Conservation (phyloP, 1,284 basidiomycete species). For the Kwoniella shivajii region DNA sequence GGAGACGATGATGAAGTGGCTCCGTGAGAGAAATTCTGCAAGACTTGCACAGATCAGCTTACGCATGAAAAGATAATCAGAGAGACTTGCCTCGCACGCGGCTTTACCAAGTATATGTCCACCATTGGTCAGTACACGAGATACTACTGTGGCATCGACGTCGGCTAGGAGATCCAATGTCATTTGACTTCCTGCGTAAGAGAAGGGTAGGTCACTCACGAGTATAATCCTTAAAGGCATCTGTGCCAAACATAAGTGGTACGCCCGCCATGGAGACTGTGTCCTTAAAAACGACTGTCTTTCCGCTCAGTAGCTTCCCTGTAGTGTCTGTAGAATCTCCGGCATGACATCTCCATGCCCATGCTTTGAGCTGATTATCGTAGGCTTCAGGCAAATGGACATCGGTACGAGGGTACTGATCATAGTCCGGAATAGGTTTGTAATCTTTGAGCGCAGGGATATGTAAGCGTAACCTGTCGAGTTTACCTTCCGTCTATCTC, state of each 20-base stretch:
- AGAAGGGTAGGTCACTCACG: conserved; percentile 36
- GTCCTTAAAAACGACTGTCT: conserved; percentile 35
- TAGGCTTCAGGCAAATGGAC: conserved; percentile 22
- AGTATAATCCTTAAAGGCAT: conserved; percentile 43
- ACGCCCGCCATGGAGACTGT: conserved; percentile 37
- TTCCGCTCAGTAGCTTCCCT: conserved; percentile 26
- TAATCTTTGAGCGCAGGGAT: conserved; percentile 20
- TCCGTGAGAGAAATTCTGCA: conserved; percentile 50
- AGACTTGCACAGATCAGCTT: no score
- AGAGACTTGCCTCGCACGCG: conserved; percentile 53
- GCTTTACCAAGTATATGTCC: conserved; percentile 57
- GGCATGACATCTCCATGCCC: conserved; percentile 31
- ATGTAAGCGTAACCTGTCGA: not conserved
- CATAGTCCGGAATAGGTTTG: conserved; percentile 29
- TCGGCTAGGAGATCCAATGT: no score
- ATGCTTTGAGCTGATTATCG: conserved; percentile 28
- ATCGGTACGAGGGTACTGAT: conserved; percentile 24
- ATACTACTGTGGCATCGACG: conserved; percentile 58
- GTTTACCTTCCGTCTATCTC: not conserved
- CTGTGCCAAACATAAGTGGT: conserved; percentile 37
- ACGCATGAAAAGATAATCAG: not conserved
- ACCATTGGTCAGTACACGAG: conserved; percentile 57
- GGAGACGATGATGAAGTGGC: conserved; percentile 22
- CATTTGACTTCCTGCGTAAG: no score
- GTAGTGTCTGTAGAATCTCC: conserved; percentile 11